These are phyloP conservation scores for Oryza meridionalis DNA, from an alignment of 176 grass and related monocot genomes.

Conservation along the genomic window DNA sequence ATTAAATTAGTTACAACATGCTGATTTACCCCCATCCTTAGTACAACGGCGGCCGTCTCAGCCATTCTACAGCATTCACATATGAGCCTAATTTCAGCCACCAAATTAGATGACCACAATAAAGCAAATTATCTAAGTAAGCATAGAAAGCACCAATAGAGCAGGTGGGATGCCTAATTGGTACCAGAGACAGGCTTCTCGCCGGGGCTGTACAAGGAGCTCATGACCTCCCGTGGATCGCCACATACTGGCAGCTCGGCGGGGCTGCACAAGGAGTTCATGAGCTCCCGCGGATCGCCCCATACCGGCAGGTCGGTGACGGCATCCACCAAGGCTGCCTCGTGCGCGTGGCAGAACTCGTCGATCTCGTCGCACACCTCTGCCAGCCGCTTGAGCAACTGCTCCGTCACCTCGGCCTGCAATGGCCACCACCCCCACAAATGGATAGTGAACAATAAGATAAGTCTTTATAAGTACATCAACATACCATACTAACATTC, in stretches of 20 bases:
- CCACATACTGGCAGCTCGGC: background rate
- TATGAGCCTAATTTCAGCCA: background rate
- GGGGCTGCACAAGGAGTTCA: background rate
- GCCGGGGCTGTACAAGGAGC: background rate
- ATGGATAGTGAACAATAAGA: background rate
- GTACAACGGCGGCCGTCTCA: background rate
- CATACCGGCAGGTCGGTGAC: conserved; percentile 42
- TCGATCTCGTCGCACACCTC: conserved; percentile 28
- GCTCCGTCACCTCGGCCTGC: conserved; percentile 38
- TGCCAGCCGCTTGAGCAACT: background rate
- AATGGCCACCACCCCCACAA: background rate
- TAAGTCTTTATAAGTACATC: background rate
- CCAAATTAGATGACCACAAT: background rate
- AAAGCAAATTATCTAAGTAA: conserved; percentile 33
- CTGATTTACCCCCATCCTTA: background rate
- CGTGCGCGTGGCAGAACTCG: conserved; percentile 15
- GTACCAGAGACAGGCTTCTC: conserved; percentile 21
- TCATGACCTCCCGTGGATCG: conserved; percentile 36
- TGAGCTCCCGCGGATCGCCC: conserved; percentile 46
- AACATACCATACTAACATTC: background rate
- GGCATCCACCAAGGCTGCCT: conserved; percentile 39
- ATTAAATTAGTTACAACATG: conserved; percentile 27
- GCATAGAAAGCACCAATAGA: background rate
- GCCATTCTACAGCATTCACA: conserved; percentile 28
- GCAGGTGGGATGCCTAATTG: conserved; percentile 23